Conservation (phyloP, 2,329 filamentous ascomycete genomes). For the Colletotrichum spaethianum region DNA sequence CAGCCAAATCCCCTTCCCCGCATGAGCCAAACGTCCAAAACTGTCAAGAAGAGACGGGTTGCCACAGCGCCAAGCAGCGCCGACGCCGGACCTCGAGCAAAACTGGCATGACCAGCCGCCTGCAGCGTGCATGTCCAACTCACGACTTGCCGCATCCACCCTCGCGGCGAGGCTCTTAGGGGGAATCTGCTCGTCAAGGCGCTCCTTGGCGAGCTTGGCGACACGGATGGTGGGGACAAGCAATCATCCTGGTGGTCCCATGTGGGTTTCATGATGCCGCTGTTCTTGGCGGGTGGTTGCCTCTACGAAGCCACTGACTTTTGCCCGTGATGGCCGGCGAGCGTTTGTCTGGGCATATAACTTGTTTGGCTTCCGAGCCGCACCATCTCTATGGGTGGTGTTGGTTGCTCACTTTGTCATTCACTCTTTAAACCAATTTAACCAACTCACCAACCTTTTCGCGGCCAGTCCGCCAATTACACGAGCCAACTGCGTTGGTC, state of each 20-base stretch:
- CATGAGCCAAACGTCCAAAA: conserved; percentile 26
- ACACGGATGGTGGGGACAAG: conserved; percentile 14
- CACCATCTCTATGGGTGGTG: not conserved
- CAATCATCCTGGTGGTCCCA: conserved; percentile 32
- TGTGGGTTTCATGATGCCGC: conserved; percentile 37
- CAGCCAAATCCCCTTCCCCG: not conserved
- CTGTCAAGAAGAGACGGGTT: conserved; percentile 32
- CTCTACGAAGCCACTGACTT: not conserved
- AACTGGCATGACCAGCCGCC: conserved; percentile 30
- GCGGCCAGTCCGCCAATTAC: conserved; percentile 7
- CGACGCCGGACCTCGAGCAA: conserved; percentile 23
- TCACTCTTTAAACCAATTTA: not conserved
- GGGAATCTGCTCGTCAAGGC: not conserved
- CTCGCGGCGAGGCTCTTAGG: conserved; percentile 19
- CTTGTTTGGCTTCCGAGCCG: not conserved
- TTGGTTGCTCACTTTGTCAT: not conserved
- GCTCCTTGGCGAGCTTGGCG: conserved; percentile 37
- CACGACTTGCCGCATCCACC: not conserved
- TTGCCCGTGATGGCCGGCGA: not conserved
- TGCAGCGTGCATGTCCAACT: not conserved
- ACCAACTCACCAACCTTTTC: not conserved
- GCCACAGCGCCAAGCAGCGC: conserved; percentile 33
- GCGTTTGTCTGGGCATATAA: conserved; percentile 18
- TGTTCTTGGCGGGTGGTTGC: conserved; percentile 12
- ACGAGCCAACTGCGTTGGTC: conserved; percentile 17